These are phyloP conservation scores for Lachnellula cervina DNA, from an alignment of 2,329 filamentous ascomycete genomes.

Conservation along the genomic window DNA sequence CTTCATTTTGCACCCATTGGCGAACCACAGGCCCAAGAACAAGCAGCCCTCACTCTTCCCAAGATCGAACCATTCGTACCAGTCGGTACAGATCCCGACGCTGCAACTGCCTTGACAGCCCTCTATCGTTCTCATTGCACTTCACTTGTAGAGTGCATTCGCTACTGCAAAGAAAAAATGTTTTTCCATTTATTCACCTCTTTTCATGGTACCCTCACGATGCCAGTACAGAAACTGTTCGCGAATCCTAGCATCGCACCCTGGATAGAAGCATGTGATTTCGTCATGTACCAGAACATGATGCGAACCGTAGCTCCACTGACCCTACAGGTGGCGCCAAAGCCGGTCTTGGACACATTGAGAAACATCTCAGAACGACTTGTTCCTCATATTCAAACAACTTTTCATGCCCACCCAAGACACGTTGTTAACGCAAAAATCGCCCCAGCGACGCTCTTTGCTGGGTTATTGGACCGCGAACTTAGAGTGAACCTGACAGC, in stretches of 20 bases:
- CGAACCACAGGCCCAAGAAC: conserved; percentile 54
- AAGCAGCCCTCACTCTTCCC: conserved; percentile 75
- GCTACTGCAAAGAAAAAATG: conserved; percentile 93
- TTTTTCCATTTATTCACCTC: conserved; percentile 94
- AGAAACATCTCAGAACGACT: conserved; percentile 80
- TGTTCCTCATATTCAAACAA: conserved; percentile 74
- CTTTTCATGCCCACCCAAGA: conserved; percentile 76
- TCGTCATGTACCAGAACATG: conserved; percentile 95
- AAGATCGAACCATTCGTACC: conserved; percentile 79
- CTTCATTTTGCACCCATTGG: conserved; percentile 57
- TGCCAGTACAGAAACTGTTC: conserved; percentile 91
- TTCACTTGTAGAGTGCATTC: conserved; percentile 89
- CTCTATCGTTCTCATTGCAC: conserved; percentile 94
- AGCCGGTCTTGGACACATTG: conserved; percentile 79
- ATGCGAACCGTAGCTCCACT: conserved; percentile 86
- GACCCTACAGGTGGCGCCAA: conserved; percentile 85
- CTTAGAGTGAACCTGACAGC: conserved; percentile 89
- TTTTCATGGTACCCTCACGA: conserved; percentile 93
- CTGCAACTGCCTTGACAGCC: conserved; percentile 77
- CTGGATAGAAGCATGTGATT: conserved; percentile 96
- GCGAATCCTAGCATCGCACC: conserved; percentile 73
- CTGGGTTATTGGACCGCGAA: conserved; percentile 77
- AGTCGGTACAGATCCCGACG: conserved; percentile 75
- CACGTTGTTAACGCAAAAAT: conserved; percentile 87
- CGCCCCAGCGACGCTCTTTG: conserved; percentile 83